Evolutionary conservation across 2,329 filamentous ascomycete genomes (phyloP), one percentile per base, ranked within the genome.

Genomic region (Apiospora sp.): DNA sequence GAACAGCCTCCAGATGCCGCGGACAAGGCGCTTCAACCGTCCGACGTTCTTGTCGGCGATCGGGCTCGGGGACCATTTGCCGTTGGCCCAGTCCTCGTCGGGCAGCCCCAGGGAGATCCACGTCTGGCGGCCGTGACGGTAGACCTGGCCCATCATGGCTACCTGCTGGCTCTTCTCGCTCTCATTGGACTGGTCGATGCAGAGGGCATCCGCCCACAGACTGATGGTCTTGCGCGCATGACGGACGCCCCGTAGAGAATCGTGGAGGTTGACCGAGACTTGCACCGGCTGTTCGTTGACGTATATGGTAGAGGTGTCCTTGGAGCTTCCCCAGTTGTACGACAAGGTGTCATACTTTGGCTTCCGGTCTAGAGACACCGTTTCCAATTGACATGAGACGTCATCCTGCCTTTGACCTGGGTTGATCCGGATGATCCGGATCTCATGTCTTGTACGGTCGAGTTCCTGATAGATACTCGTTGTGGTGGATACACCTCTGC

Each of bases 201-300:
- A 75, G 19, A 74, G 68, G 1, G 74, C 74, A 69, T 75, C 74
- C 1, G 72, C 58, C 74, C 73, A 75, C 0, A 74, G 54, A 37
- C 30, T 34, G 30, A 37, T 8, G 19, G 54, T n/a, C 30, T 61
- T 37, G 30, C 30, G 54, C 54, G 54, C 54, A 61, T 61, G 30
- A 3, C 54, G 54, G 54, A 61, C 54, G 1, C 54, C 16, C 12
- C 30, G 16, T 6, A 37, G 30, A 19, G 54, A 19, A 13, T 61
- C 54, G 30, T 12, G 7, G 19, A 61, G 22, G 54, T 61, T 61
- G 54, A 16, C 54, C 0, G 54, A 61, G 7, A 37, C 16, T 2
- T 16, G 16, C 16, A 61, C 54, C 4, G 16, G 54, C 14, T 34
- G 51, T 14, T 19, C 27, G 22, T 58, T 58, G 51, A 58, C 51